Evolutionary conservation across 257 asterid genomes (phyloP).

Genomic region (Leonotis leonurus): DNA sequence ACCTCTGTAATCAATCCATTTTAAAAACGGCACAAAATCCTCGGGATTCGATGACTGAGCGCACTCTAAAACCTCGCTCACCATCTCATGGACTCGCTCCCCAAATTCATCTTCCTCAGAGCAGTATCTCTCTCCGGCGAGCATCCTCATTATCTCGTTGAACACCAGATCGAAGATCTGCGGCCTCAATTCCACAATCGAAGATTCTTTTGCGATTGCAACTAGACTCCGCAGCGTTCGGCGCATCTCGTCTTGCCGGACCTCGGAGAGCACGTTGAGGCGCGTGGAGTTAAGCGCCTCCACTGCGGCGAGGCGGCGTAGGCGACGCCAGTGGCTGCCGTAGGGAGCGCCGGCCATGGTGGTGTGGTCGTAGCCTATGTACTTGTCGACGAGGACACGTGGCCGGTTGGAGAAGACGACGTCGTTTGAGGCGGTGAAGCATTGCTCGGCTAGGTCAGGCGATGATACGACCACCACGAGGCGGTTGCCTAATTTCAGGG

Average conservation of each 20-base stretch:
- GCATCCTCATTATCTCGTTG: neutral
- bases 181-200: neutral
- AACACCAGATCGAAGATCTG: neutral
- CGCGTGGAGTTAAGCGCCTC: constrained; percentile 34
- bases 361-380: constrained; percentile 39
- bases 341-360: constrained; percentile 35
- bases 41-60: constrained; percentile 30
- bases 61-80: constrained; percentile 29
- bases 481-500: constrained; percentile 40
- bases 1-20: constrained; percentile 40
- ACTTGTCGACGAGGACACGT: constrained; percentile 20
- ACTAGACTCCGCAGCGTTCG: constrained; percentile 12
- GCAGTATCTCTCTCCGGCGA: neutral
- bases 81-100: constrained; percentile 15
- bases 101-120: constrained; percentile 9
- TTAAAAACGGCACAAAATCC: constrained; percentile 32
- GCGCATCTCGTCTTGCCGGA: constrained; percentile 25
- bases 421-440: constrained; percentile 40
- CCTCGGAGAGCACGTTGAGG: constrained; percentile 25
- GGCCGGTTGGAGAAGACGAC: constrained; percentile 40
- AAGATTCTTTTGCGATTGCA: neutral
- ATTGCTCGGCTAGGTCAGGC: constrained; percentile 25
- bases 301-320: constrained; percentile 35
- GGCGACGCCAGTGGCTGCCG: constrained; percentile 38
- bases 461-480: constrained; percentile 39